These are phyloP conservation scores for Candida nitratophila DNA, from an alignment of 805 yeast genomes.

Conservation along the genomic window DNA sequence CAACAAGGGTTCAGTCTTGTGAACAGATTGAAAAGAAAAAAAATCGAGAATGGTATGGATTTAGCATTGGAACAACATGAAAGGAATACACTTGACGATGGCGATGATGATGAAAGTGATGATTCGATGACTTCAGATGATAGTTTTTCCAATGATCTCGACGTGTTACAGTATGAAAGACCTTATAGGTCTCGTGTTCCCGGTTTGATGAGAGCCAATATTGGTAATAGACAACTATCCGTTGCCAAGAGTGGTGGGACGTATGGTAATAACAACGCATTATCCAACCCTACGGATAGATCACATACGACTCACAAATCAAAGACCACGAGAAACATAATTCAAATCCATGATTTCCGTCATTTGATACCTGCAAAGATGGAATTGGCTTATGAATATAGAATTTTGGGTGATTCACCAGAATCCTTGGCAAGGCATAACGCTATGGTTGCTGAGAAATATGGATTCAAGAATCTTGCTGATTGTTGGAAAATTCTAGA, in stretches of 20 bases:
- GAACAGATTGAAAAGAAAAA: slow-evolving; percentile 22
- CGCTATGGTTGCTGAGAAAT: slow-evolving; percentile 57
- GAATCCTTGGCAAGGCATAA: slow-evolving; percentile 63
- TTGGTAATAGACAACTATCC: slow-evolving; percentile 14
- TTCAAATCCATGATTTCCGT: slow-evolving; percentile 56
- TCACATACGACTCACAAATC: slow-evolving; percentile 20
- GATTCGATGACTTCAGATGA: slow-evolving; percentile 38
- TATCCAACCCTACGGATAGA: slow-evolving; percentile 33
- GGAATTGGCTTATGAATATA: slow-evolving; percentile 62
- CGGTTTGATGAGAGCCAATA: slow-evolving; percentile 32
- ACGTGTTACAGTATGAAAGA: slow-evolving; percentile 51
- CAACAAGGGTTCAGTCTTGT: slow-evolving; percentile 45
- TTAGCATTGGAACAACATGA: background rate
- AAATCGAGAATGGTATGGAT: slow-evolving; percentile 16
- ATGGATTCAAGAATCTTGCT: slow-evolving; percentile 56
- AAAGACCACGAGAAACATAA: slow-evolving; percentile 39
- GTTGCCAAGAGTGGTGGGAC: slow-evolving; percentile 18
- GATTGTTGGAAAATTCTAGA: slow-evolving; percentile 69
- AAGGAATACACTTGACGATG: slow-evolving; percentile 17
- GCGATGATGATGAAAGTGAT: slow-evolving; percentile 17
- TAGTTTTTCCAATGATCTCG: slow-evolving; percentile 64
- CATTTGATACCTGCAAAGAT: slow-evolving; percentile 69
- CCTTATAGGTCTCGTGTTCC: slow-evolving; percentile 46
- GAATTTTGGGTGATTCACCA: slow-evolving; percentile 57
- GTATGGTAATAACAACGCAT: slow-evolving; percentile 12